Conservation (phyloP, 345 rosid species). For the Pugionium dolabratum region DNA sequence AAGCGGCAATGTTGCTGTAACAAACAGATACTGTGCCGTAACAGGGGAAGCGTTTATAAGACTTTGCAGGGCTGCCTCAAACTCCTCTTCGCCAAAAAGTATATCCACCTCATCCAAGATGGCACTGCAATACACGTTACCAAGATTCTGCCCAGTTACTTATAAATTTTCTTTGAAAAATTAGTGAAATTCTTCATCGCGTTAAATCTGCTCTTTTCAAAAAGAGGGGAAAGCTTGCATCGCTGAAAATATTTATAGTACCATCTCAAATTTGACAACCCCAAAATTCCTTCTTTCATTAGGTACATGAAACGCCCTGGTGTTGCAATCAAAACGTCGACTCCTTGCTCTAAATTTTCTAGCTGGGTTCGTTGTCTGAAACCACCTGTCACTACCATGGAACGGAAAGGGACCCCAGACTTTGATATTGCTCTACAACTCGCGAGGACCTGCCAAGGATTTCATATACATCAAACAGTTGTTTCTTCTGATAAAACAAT, state of each 20-base stretch:
- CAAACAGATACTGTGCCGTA: conserved; percentile 79
- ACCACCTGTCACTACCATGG: conserved; percentile 90
- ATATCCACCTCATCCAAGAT: conserved; percentile 92
- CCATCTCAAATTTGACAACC: conserved; percentile 72
- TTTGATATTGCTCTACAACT: conserved; percentile 77
- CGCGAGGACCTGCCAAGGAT: conserved; percentile 70
- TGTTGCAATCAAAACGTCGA: conserved; percentile 83
- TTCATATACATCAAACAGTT: conserved; percentile 30
- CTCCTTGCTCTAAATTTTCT: conserved; percentile 76
- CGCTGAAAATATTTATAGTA: conserved; percentile 33
- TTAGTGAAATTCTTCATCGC: background rate
- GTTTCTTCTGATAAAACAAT: conserved; percentile 18
- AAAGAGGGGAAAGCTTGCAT: background rate
- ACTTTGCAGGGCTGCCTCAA: conserved; percentile 71
- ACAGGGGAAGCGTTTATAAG: conserved; percentile 71
- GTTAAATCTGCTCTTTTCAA: background rate
- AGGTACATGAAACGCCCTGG: conserved; percentile 96
- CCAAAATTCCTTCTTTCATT: conserved; percentile 67
- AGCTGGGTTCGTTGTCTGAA: conserved; percentile 86
- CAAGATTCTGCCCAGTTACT: conserved; percentile 22
- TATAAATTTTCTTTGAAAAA: conserved; percentile 1
- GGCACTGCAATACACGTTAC: conserved; percentile 52
- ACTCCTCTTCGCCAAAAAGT: conserved; percentile 76
- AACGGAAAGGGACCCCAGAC: conserved; percentile 85
- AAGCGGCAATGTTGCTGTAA: conserved; percentile 87